A percentile compares a stretch with the other conserved stretches of the same genome.
phyloP scores from a whole-genome alignment of 2,329 filamentous ascomycete genomes.

The Aspergillaceae sp. region DNA sequence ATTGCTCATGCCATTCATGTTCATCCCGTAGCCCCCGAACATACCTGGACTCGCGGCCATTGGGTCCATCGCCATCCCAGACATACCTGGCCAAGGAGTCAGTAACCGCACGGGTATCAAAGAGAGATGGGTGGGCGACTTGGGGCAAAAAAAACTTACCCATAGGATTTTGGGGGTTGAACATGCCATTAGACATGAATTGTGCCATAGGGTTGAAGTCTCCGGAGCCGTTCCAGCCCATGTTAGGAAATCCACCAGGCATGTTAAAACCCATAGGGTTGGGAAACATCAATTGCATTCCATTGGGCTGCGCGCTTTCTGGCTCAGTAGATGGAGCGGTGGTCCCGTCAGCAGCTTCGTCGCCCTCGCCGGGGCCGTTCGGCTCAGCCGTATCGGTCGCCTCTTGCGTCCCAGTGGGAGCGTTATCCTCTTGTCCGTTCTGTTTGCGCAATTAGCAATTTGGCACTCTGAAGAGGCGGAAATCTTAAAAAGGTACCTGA shows the following conservation, averaged over 20 bases:
- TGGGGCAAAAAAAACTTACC: conserved; percentile 51
- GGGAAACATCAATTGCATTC: conserved; percentile 8
- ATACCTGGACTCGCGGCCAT: conserved; percentile 42
- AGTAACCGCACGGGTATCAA: conserved; percentile 12
- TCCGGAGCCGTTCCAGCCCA: conserved; percentile 53
- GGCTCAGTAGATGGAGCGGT: conserved; percentile 9
- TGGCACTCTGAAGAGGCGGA: background rate
- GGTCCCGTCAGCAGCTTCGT: conserved; percentile 6
- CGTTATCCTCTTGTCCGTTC: conserved; percentile 9
- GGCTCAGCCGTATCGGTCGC: conserved; percentile 6
- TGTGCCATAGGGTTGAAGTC: conserved; percentile 70
- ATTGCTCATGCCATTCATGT: conserved; percentile 74
- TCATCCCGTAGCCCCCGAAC: conserved; percentile 52
- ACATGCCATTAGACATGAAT: conserved; percentile 41
- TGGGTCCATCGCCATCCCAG: conserved; percentile 70
- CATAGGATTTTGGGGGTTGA: conserved; percentile 74
- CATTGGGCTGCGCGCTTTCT: conserved; percentile 5
- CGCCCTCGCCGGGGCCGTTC: conserved; percentile 7
- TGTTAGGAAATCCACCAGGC: conserved; percentile 44
- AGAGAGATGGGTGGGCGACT: background rate
- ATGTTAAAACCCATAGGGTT: conserved; percentile 37
- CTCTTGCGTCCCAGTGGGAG: conserved; percentile 3
- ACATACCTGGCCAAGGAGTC: conserved; percentile 52
- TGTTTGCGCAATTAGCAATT: conserved; percentile 2
- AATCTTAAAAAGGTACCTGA: conserved; percentile 11